phyloP scores from a whole-genome alignment of 331 rosid genomes.

The Phaseolus coccineus region DNA sequence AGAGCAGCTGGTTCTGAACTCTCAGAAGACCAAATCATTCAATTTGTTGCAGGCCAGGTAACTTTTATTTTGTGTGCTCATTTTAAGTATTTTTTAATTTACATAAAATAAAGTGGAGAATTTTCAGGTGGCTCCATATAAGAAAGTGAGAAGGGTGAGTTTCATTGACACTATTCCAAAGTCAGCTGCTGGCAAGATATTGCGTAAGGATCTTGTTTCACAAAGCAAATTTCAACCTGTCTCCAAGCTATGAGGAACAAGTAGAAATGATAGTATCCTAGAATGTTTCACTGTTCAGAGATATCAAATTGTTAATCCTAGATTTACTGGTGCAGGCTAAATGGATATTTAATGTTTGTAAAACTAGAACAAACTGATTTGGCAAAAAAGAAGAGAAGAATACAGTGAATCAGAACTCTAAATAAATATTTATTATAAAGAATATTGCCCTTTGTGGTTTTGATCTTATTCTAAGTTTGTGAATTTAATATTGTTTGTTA shows the following conservation, averaged over 20 bases:
- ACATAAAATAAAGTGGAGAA: not conserved
- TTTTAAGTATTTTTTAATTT: not conserved
- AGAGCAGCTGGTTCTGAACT: constrained; percentile 62
- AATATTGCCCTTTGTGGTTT: not conserved
- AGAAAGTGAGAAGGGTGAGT: constrained; percentile 77
- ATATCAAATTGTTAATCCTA: not conserved
- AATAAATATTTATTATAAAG: not conserved
- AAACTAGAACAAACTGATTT: not conserved
- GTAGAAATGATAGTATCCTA: not conserved
- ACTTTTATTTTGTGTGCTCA: constrained; percentile 5
- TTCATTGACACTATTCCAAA: constrained; percentile 74
- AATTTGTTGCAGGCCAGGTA: constrained; percentile 84
- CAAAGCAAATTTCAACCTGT: constrained; percentile 55
- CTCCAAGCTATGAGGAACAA: constrained; percentile 63
- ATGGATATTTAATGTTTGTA: not conserved
- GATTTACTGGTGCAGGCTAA: not conserved
- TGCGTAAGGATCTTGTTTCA: constrained; percentile 84
- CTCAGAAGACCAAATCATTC: constrained; percentile 74
- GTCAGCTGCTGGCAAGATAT: constrained; percentile 89
- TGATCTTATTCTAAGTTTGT: not conserved
- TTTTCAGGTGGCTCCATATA: constrained; percentile 92
- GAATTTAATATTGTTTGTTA: not conserved
- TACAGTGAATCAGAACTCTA: not conserved
- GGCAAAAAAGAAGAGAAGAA: not conserved
- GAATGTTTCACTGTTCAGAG: not conserved